Conservation (phyloP, 1,284 basidiomycete species). For the Moniliella sp. region DNA sequence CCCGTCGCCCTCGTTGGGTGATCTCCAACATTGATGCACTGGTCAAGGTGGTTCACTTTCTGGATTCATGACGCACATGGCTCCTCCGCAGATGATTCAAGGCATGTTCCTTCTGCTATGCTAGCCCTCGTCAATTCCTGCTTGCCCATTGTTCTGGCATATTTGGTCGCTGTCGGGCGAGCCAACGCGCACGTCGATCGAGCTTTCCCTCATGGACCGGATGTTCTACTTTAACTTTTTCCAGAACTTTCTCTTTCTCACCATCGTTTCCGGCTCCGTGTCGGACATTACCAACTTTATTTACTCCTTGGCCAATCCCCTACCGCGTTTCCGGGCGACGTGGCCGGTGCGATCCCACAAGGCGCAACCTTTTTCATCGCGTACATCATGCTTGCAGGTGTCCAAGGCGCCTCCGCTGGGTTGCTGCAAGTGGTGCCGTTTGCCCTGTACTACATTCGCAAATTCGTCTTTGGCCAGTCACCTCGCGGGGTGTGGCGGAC, state of each 20-base stretch:
- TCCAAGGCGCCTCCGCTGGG: constrained; percentile 44
- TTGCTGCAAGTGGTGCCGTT: constrained; percentile 60
- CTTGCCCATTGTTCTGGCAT: constrained; percentile 56
- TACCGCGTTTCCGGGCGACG: constrained; percentile 9
- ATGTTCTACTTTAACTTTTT: constrained; percentile 61
- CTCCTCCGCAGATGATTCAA: constrained; percentile 49
- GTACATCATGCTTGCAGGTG: constrained; percentile 39
- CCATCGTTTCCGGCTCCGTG: constrained; percentile 19
- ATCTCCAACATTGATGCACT: constrained; percentile 60
- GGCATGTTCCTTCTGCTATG: constrained; percentile 57
- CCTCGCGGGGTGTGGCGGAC: constrained; percentile 63
- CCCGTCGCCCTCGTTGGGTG: constrained; percentile 50
- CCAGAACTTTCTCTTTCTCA: constrained; percentile 31
- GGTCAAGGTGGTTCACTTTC: constrained; percentile 46
- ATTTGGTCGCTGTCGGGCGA: constrained; percentile 58
- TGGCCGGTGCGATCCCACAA: constrained; percentile 47
- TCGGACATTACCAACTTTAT: constrained; percentile 6
- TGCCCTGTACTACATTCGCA: constrained; percentile 61
- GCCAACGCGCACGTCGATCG: constrained; percentile 56
- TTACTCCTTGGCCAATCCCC: constrained; percentile 10
- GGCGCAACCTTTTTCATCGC: constrained; percentile 87
- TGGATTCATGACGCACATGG: constrained; percentile 58
- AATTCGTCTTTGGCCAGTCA: constrained; percentile 62
- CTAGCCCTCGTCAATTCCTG: constrained; percentile 76
- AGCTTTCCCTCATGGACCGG: constrained; percentile 69